Evolutionary conservation across 176 grass and related monocot genomes (phyloP).

Genomic region (Oryza meyeriana): DNA sequence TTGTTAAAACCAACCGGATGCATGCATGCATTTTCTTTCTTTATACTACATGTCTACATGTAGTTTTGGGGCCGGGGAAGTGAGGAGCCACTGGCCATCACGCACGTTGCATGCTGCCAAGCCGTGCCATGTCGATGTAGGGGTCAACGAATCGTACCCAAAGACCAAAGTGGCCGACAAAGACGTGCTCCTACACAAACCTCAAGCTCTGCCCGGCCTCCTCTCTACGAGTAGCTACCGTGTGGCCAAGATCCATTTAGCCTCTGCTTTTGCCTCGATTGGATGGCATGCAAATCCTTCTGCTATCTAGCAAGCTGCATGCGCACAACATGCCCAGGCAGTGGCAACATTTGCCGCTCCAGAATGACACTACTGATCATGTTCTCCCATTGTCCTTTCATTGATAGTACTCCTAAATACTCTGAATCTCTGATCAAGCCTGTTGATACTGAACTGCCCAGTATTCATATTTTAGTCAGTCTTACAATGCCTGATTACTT

Average conservation of each 20-base stretch:
- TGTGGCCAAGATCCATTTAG: constrained; percentile 22
- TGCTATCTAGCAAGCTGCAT: not conserved
- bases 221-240: constrained; percentile 11
- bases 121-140: constrained; percentile 39
- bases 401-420: not conserved
- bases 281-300: constrained; percentile 39
- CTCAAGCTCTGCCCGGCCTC: constrained; percentile 9
- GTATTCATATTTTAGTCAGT: not conserved
- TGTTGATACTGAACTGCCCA: not conserved
- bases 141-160: constrained; percentile 40
- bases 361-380: not conserved
- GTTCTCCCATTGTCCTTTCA: not conserved
- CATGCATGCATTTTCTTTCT: not conserved
- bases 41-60: constrained; percentile 18
- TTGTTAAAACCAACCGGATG: not conserved
- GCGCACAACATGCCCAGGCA: not conserved
- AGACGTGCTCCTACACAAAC: constrained; percentile 55
- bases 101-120: constrained; percentile 51
- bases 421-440: not conserved
- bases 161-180: constrained; percentile 80
- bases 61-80: constrained; percentile 23
- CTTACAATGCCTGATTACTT: not conserved
- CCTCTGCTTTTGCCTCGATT: constrained; percentile 28
- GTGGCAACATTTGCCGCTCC: not conserved
- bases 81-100: not conserved